Evolutionary conservation across 495 filamentous ascomycete genomes (phyloP), one percentile per base, ranked within the genome.

Genomic region (Penicillium paxilli): DNA sequence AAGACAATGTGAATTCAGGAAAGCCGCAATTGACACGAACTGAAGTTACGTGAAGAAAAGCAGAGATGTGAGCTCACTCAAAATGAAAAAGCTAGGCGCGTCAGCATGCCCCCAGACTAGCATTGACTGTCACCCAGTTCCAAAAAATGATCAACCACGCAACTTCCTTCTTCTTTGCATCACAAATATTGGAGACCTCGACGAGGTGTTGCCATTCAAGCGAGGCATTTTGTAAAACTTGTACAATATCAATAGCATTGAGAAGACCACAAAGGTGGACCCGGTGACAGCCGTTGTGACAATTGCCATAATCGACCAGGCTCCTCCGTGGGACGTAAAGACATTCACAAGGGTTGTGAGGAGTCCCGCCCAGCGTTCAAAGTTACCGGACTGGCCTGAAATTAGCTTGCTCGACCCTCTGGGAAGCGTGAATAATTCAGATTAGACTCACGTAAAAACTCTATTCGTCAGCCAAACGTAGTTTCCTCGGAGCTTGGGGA

Each of bases 291-390:
- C 44, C 16, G 44, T 45, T 30, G 53, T 60, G 14, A 45, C 49
- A 4, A 60, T 49, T n/a, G 52, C 49, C 49, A 60, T 60, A 12
- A 56, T 49, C 20, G 58, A 60, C 49, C 49, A 60, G 21, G 35
- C 25, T 14, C 53, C 52, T 11, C 52, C 48, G 11, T 47, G 28
- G 19, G 53, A 60, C 17, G 58, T 23, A 24, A 17, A 56, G 20
- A 60, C 53, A 25, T 60, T 60, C 23, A 60, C 49, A 20, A 53
- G 30, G 17, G 53, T 60, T n/a, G 58, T 60, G 4, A 60, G 41
- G 33, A 60, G 35, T 30, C 52, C 53, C 33, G 58, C 53, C 20
- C 49, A 8, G 53, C 46, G 35, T 56, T 60, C 17, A 60, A 49
- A 11, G 49, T 47, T 12, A 52, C 42, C 25, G 53, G 58, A 37